Percentiles rank a stretch among this genome's conserved stretches.
Evolutionary conservation across 352 stramenopile genomes (phyloP).

Genomic region (Phytophthora aleatoria): DNA sequence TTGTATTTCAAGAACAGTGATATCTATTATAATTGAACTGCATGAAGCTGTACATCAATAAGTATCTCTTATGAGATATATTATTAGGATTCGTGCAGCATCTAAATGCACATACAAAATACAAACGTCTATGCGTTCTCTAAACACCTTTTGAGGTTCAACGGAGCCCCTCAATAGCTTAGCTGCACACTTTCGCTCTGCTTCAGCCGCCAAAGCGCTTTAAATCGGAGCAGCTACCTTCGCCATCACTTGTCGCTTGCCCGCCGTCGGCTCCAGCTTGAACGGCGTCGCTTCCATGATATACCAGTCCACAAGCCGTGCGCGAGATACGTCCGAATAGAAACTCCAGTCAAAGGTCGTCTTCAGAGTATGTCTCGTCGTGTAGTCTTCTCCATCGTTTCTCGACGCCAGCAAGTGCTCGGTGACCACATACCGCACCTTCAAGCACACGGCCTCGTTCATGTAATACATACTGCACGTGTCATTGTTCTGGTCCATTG

Average conservation of each 20-base stretch:
- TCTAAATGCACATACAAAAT: background rate
- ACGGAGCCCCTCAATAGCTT: no score
- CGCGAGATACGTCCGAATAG: slow-evolving; percentile 46
- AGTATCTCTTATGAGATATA: no score
- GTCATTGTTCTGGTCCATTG: slow-evolving; percentile 25
- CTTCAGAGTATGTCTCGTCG: slow-evolving; percentile 29
- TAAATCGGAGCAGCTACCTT: slow-evolving; percentile 15
- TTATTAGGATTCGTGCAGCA: background rate
- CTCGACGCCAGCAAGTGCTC: slow-evolving; percentile 34
- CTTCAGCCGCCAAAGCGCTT: background rate
- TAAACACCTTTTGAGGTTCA: background rate
- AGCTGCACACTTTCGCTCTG: background rate
- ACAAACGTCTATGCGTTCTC: background rate
- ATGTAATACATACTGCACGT: slow-evolving; percentile 45
- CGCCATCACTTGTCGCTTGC: slow-evolving; percentile 5
- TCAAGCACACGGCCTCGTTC: slow-evolving; percentile 47
- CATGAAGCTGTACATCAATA: no score
- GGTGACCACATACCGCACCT: slow-evolving; percentile 40
- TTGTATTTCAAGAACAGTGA: no score
- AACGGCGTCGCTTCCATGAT: slow-evolving; percentile 43
- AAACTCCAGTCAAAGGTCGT: slow-evolving; percentile 52
- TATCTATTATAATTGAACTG: no score
- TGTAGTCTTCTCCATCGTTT: slow-evolving; percentile 10
- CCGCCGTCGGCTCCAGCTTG: slow-evolving; percentile 15
- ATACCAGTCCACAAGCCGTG: slow-evolving; percentile 43